These are phyloP conservation scores for Priceomyces haplophilus DNA, from an alignment of 805 yeast genomes.

Conservation along the genomic window DNA sequence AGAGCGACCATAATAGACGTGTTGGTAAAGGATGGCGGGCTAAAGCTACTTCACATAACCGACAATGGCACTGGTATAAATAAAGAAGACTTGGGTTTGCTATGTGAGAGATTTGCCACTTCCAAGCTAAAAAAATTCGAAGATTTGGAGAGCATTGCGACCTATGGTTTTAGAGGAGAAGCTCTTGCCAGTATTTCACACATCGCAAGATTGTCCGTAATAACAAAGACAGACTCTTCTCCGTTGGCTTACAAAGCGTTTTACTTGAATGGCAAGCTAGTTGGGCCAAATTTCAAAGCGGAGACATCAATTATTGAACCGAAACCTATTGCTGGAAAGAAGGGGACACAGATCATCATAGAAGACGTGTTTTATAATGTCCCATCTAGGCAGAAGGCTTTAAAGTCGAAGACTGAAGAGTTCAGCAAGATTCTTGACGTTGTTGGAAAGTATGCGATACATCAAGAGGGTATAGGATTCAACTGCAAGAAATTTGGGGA, in stretches of 20 bases:
- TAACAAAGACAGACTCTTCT: conserved; percentile 62
- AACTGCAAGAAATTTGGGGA: conserved; percentile 81
- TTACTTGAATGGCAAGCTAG: conserved; percentile 65
- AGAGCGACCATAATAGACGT: conserved; percentile 70
- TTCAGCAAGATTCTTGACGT: conserved; percentile 75
- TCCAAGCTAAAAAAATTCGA: conserved; percentile 75
- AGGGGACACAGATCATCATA: conserved; percentile 80
- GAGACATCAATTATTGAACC: conserved; percentile 42
- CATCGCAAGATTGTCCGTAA: conserved; percentile 75
- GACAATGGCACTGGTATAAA: conserved; percentile 87
- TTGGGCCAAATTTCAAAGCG: conserved; percentile 38
- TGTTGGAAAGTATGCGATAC: conserved; percentile 78
- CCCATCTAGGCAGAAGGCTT: conserved; percentile 70
- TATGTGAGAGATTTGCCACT: conserved; percentile 93
- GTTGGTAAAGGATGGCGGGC: conserved; percentile 86
- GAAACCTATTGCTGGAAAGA: conserved; percentile 77
- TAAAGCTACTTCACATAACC: conserved; percentile 77
- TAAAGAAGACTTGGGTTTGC: conserved; percentile 65
- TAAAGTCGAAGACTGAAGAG: conserved; percentile 70
- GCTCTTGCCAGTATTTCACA: conserved; percentile 94
- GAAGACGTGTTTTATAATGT: conserved; percentile 89
- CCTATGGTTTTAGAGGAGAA: conserved; percentile 96
- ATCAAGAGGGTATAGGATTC: conserved; percentile 65
- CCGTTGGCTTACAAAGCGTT: conserved; percentile 68
- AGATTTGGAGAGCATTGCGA: conserved; percentile 65